Percentiles rank a stretch among this genome's conserved stretches.
Evolutionary conservation across 2,329 filamentous ascomycete species (phyloP).

Genomic region (Penicillium sp.): DNA sequence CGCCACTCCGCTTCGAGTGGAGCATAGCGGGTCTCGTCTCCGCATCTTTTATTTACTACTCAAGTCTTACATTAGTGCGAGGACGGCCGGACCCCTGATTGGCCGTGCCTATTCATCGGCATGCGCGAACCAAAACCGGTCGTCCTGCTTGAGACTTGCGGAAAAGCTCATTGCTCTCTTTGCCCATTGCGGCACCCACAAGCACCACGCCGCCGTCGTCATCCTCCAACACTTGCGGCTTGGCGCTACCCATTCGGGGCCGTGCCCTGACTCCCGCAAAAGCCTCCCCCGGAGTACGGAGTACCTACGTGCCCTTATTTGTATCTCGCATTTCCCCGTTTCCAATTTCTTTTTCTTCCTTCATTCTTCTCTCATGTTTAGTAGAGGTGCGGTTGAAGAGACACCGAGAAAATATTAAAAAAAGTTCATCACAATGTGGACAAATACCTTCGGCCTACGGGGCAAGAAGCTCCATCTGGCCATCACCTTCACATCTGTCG

Average conservation of each 20-base stretch:
- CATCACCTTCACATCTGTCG: constrained; percentile 30
- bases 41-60: neutral
- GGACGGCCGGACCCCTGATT: neutral
- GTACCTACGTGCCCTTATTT: neutral
- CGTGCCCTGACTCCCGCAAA: neutral
- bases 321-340: neutral
- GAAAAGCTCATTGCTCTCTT: neutral
- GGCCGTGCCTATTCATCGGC: neutral
- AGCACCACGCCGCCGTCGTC: neutral
- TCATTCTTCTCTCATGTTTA: neutral
- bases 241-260: neutral
- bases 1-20: neutral
- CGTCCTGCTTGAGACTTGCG: neutral
- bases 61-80: neutral
- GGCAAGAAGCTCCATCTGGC: constrained; percentile 21
- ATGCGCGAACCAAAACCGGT: neutral
- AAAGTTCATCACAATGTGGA: constrained; percentile 27
- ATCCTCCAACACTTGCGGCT: neutral
- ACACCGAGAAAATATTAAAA: constrained; percentile 40
- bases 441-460: constrained; percentile 24
- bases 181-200: neutral
- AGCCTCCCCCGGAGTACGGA: neutral
- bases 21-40: neutral
- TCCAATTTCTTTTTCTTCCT: neutral
- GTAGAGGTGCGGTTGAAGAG: neutral